Evolutionary conservation across 768 basidiomycete genomes (phyloP), one percentile per base, ranked within the genome.

Genomic region (Tylopilus subfusipes): DNA sequence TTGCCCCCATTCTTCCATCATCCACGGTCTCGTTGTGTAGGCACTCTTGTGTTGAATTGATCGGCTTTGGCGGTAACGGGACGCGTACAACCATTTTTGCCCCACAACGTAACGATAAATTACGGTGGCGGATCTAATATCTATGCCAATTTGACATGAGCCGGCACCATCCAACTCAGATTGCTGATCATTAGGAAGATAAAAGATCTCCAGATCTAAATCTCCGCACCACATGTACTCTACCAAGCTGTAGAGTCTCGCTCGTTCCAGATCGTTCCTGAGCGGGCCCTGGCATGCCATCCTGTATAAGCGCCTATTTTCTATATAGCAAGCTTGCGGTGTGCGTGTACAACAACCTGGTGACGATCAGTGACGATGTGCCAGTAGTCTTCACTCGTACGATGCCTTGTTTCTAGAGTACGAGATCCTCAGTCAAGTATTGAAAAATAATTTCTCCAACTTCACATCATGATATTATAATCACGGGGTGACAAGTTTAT

Each of bases 231-330:
- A 40, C 40, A 54, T 38, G 53, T 36, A 21, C 52, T 50, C 6
- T 50, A 55, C 63, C 65, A 66, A 66, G 65, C 65, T 66, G 65
- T 66, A 63, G 57, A 65, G 27, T 30, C 22, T 33, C 2, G 30
- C 21, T 4, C 4, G 24, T 29, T 16, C 8, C 31, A 24, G 50
- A 53, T 43, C 50, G 14, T 40, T 34, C 19, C 18, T 21, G 31
- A 46, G 44, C 36, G 12, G 24, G 50, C 29, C 49, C 25, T n/a
- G 18, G 27, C 18, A 8, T 58, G 30, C 65, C 65, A 66, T 62
- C 60, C 65, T 66, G 65, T 66, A 68, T 60, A n/a, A 8, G 65
- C 65, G 60, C 33, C 55, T 55, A 54, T 33, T 25, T 24, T 21
- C 16, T 22, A 40, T 18, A 12, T 21, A 19, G 33, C 4, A 22